Evolutionary conservation across 208 protist species (phyloP).

Genomic region (Trypanosoma brucei): DNA sequence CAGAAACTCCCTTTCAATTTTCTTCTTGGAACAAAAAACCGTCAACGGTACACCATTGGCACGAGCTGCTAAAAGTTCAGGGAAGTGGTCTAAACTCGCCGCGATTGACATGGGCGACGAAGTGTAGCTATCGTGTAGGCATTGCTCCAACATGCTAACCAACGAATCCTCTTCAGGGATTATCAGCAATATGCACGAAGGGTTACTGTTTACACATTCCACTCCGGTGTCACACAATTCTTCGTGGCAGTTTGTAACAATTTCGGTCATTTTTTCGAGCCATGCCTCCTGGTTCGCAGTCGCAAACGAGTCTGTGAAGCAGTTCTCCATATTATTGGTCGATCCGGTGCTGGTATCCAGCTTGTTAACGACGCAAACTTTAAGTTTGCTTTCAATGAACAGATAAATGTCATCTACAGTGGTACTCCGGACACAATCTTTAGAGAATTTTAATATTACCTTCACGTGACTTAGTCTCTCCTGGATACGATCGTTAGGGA

Average conservation of each 20-base stretch:
- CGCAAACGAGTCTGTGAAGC: not conserved
- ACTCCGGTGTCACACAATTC: constrained; percentile 25
- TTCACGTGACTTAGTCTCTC: constrained; percentile 14
- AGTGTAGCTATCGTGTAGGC: constrained; percentile 56
- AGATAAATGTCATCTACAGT: constrained; percentile 40
- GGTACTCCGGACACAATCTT: constrained; percentile 15
- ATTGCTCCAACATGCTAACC: constrained; percentile 24
- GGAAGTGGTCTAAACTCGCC: constrained; percentile 18
- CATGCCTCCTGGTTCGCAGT: constrained; percentile 16
- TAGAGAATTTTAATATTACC: constrained; percentile 32
- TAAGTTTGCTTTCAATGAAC: constrained; percentile 44
- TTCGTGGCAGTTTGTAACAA: constrained; percentile 22
- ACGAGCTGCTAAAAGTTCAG: constrained; percentile 5
- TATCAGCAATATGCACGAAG: constrained; percentile 36
- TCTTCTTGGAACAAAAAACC: constrained; percentile 36
- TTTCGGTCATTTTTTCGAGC: constrained; percentile 21
- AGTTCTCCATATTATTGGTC: not conserved
- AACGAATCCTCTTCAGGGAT: constrained; percentile 25
- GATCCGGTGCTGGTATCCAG: not conserved
- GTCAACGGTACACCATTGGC: constrained; percentile 32
- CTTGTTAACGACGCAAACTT: constrained; percentile 25
- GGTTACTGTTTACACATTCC: not conserved
- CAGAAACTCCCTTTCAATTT: constrained; percentile 39
- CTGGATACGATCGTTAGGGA: constrained; percentile 24
- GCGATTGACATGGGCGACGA: constrained; percentile 41